phyloP scores from a whole-genome alignment of 805 yeast genomes.

The Yarrowia hollandica region DNA sequence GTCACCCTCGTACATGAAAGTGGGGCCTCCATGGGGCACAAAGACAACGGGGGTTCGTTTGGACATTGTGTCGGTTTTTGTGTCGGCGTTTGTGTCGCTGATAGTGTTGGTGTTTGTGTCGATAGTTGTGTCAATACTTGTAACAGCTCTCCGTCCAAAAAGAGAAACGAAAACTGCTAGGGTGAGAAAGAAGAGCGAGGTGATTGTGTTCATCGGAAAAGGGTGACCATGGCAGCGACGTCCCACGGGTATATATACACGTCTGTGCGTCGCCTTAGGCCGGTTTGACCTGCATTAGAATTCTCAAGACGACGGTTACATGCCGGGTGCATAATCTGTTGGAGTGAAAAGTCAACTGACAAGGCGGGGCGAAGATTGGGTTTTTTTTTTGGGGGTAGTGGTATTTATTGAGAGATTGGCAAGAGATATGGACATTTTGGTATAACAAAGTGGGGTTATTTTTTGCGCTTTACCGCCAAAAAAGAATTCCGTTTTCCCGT shows the following conservation, averaged over 20 bases:
- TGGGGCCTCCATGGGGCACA: slow-evolving; percentile 81
- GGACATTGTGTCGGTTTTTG: slow-evolving; percentile 10
- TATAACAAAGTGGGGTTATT: neutral
- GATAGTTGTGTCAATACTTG: no score
- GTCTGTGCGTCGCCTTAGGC: no score
- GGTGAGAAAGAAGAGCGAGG: slow-evolving; percentile 10
- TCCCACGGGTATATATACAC: neutral
- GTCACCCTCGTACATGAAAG: slow-evolving; percentile 60
- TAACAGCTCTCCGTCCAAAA: neutral
- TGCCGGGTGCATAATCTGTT: slow-evolving; percentile 6
- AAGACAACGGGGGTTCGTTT: slow-evolving; percentile 57
- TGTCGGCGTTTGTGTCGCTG: neutral
- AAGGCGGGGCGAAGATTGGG: neutral
- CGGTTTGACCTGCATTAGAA: neutral
- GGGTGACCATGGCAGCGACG: neutral
- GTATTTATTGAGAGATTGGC: no score
- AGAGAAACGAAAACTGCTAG: slow-evolving; percentile 4
- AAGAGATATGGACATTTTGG: neutral
- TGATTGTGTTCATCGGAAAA: slow-evolving; percentile 2
- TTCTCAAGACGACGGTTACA: neutral
- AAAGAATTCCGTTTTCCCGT: no score
- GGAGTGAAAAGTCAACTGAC: no score
- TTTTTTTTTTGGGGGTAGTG: neutral
- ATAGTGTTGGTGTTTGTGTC: neutral
- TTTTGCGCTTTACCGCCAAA: neutral